phyloP scores from a whole-genome alignment of 164 flowering plant genomes.

The Saururus chinensis region DNA sequence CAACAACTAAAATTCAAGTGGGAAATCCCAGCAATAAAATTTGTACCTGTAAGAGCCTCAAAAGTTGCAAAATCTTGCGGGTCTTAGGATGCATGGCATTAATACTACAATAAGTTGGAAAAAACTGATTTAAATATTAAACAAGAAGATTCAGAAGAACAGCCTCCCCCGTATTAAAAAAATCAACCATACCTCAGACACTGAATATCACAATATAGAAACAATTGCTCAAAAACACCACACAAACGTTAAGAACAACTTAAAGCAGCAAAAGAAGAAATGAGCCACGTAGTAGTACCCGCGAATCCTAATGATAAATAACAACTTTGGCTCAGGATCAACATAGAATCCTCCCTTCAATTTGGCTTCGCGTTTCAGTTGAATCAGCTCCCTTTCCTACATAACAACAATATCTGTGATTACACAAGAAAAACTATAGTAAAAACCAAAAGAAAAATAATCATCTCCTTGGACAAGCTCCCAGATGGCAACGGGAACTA shows the following conservation, averaged over 20 bases:
- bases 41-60: slow-evolving; percentile 46
- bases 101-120: slow-evolving; percentile 23
- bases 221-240: neutral
- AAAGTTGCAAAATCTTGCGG: slow-evolving; percentile 37
- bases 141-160: no score
- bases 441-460: no score
- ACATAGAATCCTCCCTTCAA: slow-evolving; percentile 52
- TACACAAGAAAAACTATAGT: no score
- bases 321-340: slow-evolving; percentile 43
- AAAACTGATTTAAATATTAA: neutral
- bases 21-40: no score
- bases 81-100: slow-evolving; percentile 55
- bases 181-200: neutral
- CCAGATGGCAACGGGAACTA: no score
- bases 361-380: slow-evolving; percentile 30
- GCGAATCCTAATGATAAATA: slow-evolving; percentile 55
- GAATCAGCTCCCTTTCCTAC: slow-evolving; percentile 24
- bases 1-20: neutral
- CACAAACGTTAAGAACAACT: neutral
- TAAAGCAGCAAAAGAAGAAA: neutral
- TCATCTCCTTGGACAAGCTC: no score
- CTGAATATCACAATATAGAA: neutral
- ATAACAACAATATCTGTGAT: no score
- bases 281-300: slow-evolving; percentile 21
- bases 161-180: no score